Base-by-base conservation (phyloP, 495 filamentous ascomycete genomes). In the Penicillium desertorum region DNA sequence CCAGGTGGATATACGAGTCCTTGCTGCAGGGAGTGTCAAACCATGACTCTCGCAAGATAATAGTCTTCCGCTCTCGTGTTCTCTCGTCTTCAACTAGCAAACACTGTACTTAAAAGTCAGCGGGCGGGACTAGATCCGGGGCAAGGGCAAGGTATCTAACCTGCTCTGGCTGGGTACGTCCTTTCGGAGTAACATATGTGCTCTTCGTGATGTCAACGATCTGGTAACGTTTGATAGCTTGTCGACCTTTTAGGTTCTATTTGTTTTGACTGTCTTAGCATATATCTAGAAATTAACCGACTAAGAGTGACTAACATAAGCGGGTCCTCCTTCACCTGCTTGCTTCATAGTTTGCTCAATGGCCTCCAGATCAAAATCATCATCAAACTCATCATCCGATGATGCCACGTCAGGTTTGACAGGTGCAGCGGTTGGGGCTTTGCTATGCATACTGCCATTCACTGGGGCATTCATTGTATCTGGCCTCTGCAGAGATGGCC, bases 31-130 rank as follows among this genome's bases (percentile, higher is more conserved):
- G 83, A 9, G 88, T 95, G 27, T 91, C 88, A 57, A 79, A 76
- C 94, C 94, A 98, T 34, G 88, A 86, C 44, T 89, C 89, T 49
- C 94, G 86, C 46, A 98, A 83, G 55, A 88, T 79, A 34, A 98
- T 83, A 10, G 78, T 85, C 63, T 83, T 90, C 44, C 78, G 78
- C 3, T 71, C 64, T 56, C 86, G 85, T 12, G 81, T 83, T 45
- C 80, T 83, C 62, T 96, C 90, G 42, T 86, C 83, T 71, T 88
- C 82, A 43, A 96, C 88, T 11, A 85, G 66, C 8, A 97, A 72
- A 32, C 96, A 79, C 90, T 95, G 58, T 25, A 56, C 49, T 56
- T 50, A 44, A 59, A 59, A 32, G 63, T 80, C 49, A 79, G 68
- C 56, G 27, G 37, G 36, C 23, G 44, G 25, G 14, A 37, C 11